phyloP scores from a whole-genome alignment of 2,329 filamentous ascomycete species.

The Colletotrichum zoysiae region DNA sequence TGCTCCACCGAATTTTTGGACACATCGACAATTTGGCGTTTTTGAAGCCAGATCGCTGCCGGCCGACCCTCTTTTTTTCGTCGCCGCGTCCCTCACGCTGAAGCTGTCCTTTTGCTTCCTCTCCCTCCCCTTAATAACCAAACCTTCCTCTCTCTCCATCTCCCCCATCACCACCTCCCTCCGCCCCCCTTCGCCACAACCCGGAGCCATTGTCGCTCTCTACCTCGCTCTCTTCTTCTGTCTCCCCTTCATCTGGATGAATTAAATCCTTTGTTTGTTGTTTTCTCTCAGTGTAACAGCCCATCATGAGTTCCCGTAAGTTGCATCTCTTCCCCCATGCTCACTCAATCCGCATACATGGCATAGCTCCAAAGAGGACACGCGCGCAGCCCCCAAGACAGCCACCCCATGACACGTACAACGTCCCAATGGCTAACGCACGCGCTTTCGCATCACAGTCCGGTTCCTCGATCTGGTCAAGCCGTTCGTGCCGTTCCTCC shows the following conservation, averaged over 20 bases:
- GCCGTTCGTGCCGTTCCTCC: constrained; percentile 98
- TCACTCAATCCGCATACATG: constrained; percentile 31
- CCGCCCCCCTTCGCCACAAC: constrained; percentile 51
- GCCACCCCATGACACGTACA: neutral
- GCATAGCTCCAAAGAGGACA: constrained; percentile 34
- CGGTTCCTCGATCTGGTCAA: constrained; percentile 99
- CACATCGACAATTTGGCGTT: constrained; percentile 58
- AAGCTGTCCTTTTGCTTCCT: constrained; percentile 47
- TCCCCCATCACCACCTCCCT: constrained; percentile 49
- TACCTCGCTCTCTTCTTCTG: constrained; percentile 48
- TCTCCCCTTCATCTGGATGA: constrained; percentile 52
- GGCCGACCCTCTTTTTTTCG: constrained; percentile 42
- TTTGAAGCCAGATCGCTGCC: constrained; percentile 59
- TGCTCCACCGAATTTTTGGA: constrained; percentile 55
- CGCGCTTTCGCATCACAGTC: constrained; percentile 67
- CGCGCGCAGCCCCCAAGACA: neutral
- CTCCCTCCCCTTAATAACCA: constrained; percentile 53
- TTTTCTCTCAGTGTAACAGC: constrained; percentile 51
- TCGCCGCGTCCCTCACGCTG: constrained; percentile 14
- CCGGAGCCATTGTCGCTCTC: constrained; percentile 44
- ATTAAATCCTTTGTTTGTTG: constrained; percentile 48
- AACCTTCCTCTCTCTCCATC: constrained; percentile 34
- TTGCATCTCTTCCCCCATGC: constrained; percentile 43
- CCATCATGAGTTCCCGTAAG: constrained; percentile 69
- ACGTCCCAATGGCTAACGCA: constrained; percentile 35